phyloP scores from a whole-genome alignment of 169 alveolate genomes.

The Cryptosporidium muris region DNA sequence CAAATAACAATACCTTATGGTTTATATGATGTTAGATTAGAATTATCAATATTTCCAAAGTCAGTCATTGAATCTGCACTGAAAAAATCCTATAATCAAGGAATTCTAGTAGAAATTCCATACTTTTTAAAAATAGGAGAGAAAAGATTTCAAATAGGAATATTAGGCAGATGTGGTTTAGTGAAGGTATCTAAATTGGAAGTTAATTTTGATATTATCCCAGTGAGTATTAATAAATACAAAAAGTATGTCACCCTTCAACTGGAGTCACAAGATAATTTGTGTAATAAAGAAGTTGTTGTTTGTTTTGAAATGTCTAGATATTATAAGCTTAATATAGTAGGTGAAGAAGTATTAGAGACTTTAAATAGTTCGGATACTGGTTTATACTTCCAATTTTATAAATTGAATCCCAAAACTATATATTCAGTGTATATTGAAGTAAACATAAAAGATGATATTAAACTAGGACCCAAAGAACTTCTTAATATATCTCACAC shows the following conservation, averaged over 20 bases:
- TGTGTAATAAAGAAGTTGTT: neutral
- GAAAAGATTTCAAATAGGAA: slow-evolving; percentile 4
- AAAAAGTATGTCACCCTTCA: neutral
- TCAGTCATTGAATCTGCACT: too few relatives aligned
- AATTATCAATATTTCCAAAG: too few relatives aligned
- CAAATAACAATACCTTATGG: too few relatives aligned
- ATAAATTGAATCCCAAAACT: neutral
- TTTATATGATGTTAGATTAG: too few relatives aligned
- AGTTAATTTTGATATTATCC: slow-evolving; percentile 46
- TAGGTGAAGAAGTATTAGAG: neutral
- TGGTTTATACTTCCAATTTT: too few relatives aligned
- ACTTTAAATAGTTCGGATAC: neutral
- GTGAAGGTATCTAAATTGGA: neutral
- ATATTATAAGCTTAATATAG: neutral
- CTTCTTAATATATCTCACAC: neutral
- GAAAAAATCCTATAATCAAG: too few relatives aligned
- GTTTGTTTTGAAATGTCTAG: neutral
- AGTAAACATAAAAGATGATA: neutral
- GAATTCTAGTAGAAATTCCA: too few relatives aligned
- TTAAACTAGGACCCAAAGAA: neutral
- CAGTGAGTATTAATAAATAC: slow-evolving; percentile 14
- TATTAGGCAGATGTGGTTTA: slow-evolving; percentile 10
- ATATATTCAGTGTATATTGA: slow-evolving; percentile 2
- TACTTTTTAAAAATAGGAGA: neutral
- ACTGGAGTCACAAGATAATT: neutral